Percentiles rank a stretch among this genome's conserved stretches.
Conservation (phyloP, 257 asterid species). For the Forsythia suspensa region DNA sequence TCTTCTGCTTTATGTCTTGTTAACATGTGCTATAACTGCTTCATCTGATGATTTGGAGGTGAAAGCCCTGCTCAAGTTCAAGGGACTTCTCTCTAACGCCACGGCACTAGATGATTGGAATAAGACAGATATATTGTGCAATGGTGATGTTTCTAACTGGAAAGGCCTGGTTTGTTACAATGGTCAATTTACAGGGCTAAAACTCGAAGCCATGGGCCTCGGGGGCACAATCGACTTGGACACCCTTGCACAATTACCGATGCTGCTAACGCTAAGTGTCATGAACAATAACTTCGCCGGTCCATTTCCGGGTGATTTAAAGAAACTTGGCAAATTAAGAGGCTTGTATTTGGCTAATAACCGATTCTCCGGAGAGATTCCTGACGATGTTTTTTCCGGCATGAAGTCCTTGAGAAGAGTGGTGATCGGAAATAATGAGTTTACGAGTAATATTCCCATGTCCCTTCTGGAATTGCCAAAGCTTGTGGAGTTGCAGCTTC, state of each 20-base stretch:
- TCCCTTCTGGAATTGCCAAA: slow-evolving; percentile 32
- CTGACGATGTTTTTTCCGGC: slow-evolving; percentile 28
- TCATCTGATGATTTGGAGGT: not conserved
- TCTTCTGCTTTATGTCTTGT: not conserved
- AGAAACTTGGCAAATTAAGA: slow-evolving; percentile 27
- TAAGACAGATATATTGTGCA: slow-evolving; percentile 10
- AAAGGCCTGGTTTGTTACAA: slow-evolving; percentile 28
- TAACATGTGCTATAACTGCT: too few species aligned
- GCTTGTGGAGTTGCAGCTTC: slow-evolving; percentile 42
- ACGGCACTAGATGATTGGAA: slow-evolving; percentile 29
- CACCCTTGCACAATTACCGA: slow-evolving; percentile 14
- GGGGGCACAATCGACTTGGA: slow-evolving; percentile 24
- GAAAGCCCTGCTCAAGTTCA: slow-evolving; percentile 24
- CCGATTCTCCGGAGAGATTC: slow-evolving; percentile 33
- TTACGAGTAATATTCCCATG: slow-evolving; percentile 30
- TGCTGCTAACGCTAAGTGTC: slow-evolving; percentile 26
- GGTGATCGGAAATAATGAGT: slow-evolving; percentile 26
- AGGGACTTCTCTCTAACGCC: slow-evolving; percentile 22
- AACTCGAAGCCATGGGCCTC: slow-evolving; percentile 29
- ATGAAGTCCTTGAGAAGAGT: slow-evolving; percentile 34
- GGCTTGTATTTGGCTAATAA: slow-evolving; percentile 34
- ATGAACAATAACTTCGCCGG: slow-evolving; percentile 31
- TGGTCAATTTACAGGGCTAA: slow-evolving; percentile 20
- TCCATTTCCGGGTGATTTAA: slow-evolving; percentile 22
- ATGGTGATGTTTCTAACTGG: slow-evolving; percentile 22